These are phyloP conservation scores for Pleurotus eryngii DNA, from an alignment of 768 basidiomycete species.

Conservation along the genomic window DNA sequence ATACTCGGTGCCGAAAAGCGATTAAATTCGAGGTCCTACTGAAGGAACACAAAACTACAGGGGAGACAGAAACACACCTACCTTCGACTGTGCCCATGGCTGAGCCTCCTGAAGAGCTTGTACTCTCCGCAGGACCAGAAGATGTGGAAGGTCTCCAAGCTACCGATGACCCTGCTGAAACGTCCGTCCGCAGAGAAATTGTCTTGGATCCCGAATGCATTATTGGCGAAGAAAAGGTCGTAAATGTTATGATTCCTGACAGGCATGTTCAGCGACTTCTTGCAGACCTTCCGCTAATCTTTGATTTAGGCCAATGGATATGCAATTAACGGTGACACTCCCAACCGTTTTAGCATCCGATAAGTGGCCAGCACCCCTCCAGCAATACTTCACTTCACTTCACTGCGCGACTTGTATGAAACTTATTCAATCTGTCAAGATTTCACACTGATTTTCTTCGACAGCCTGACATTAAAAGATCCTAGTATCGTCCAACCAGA, in stretches of 20 bases:
- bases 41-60: constrained; percentile 8
- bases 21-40: constrained; percentile 41
- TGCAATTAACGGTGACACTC: constrained; percentile 44
- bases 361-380: constrained; percentile 39
- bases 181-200: neutral
- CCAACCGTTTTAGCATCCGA: constrained; percentile 20
- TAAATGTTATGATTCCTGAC: constrained; percentile 57
- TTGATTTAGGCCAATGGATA: constrained; percentile 50
- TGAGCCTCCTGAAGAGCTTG: neutral
- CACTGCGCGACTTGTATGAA: neutral
- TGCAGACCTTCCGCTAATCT: neutral
- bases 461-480: constrained; percentile 31
- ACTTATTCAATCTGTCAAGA: neutral
- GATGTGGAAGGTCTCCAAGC: neutral
- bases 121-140: neutral
- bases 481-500: constrained; percentile 35
- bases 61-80: neutral
- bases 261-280: constrained; percentile 34
- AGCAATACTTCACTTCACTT: constrained; percentile 31
- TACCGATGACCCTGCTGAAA: neutral
- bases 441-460: neutral
- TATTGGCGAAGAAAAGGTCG: constrained; percentile 30
- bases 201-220: constrained; percentile 19
- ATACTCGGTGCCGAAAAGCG: constrained; percentile 13
- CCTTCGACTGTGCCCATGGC: neutral